Base-by-base conservation (phyloP, 1,139 yeast genomes). In the Hyphopichia burtonii region DNA sequence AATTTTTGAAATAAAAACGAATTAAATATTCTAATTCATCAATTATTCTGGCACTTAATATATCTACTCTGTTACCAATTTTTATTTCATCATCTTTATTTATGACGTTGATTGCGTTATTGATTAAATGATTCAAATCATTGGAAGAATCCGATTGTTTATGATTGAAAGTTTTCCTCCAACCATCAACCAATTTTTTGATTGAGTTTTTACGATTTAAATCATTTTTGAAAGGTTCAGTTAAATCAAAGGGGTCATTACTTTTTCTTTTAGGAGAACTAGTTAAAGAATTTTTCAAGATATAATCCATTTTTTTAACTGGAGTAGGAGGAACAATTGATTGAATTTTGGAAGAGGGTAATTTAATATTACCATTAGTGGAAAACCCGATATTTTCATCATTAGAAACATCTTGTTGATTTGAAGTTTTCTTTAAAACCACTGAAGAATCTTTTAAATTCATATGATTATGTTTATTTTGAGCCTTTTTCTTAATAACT, bases 41-140 rank as follows among this genome's bases (percentile, higher is more conserved):
- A 34, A 87, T 76, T 1, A 88, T 84, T 50, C 94, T 69, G 2
- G 94, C 93, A 58, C 94, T 83, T 44, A 89, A 66, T 12, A 86
- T 69, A 62, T 89, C 97, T 41, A 84, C 75, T 49, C 83, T 74
- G 3, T 71, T 71, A 5, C 73, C 72, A 15, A 69, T 59, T 14
- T 48, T 38, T 17, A 56, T 56, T 19, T 52, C 50, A 12, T 46
- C 53, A 14, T 47, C 50, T 12, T 47, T 45, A 27, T 32, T 33
- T 34, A 38, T 34, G 11, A 45, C 49, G 14, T 37, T 40, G 19
- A 44, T 41, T 14, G 44, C 44, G 38, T 37, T 41, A 20, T 31
- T 36, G 5, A 41, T 34, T 36, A 43, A 31, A 7, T 10, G 12
- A 15, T 41, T 34, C 15, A 41, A 25, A 11, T 43, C 42, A 27